Conservation (phyloP, 768 basidiomycete genomes). For the Thelephora ganbajun region DNA sequence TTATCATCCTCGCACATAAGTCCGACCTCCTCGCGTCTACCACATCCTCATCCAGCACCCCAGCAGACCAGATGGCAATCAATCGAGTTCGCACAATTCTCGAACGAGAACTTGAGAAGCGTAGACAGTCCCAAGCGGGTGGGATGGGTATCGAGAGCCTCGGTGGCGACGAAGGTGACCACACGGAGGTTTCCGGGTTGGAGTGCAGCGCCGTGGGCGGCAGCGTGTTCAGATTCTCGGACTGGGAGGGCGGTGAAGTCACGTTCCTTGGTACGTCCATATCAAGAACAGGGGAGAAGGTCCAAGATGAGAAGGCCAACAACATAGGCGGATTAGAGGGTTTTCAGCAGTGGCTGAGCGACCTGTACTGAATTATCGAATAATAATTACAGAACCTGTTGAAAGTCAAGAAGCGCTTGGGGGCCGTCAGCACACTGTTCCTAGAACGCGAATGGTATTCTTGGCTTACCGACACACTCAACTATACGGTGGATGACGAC, state of each 20-base stretch:
- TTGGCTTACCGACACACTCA: no score
- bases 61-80: constrained; percentile 36
- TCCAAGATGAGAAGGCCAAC: constrained; percentile 20
- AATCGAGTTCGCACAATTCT: constrained; percentile 64
- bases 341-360: constrained; percentile 35
- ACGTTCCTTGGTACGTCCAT: constrained; percentile 49
- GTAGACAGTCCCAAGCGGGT: constrained; percentile 45
- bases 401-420: constrained; percentile 1
- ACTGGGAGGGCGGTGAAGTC: constrained; percentile 81
- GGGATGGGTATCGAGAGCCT: constrained; percentile 63
- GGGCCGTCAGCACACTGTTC: not conserved
- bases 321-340: constrained; percentile 24
- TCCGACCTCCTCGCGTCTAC: constrained; percentile 48
- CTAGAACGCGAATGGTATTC: no score
- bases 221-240: constrained; percentile 53
- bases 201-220: constrained; percentile 46
- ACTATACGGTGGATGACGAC: not conserved
- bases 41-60: constrained; percentile 22
- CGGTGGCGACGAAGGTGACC: constrained; percentile 32
- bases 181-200: constrained; percentile 56
- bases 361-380: constrained; percentile 19
- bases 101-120: constrained; percentile 76
- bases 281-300: constrained; percentile 13
- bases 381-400: no score
- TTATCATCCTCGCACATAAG: constrained; percentile 69